Conservation (phyloP, 1,139 yeast genomes). For the Debaryomyces psychrophilus region DNA sequence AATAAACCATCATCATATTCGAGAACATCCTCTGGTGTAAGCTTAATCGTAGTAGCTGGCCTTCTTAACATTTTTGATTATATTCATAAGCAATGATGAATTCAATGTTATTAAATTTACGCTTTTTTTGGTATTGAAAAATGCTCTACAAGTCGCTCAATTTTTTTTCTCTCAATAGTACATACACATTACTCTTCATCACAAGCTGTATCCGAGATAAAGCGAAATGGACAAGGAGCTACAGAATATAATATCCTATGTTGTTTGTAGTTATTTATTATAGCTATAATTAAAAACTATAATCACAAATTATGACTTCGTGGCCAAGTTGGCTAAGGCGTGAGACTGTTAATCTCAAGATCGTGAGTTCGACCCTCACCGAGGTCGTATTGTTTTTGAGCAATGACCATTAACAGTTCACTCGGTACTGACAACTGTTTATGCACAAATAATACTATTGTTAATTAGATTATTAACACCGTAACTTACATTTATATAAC, state of each 20-base stretch:
- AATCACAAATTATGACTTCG: constrained; percentile 36
- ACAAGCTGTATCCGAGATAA: too few relatives aligned
- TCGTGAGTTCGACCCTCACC: constrained; percentile 52
- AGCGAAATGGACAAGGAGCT: too few relatives aligned
- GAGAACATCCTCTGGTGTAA: constrained; percentile 67
- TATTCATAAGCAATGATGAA: neutral
- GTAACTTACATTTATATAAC: neutral
- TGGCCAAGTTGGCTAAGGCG: constrained; percentile 64
- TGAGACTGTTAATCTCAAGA: constrained; percentile 55
- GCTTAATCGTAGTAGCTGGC: constrained; percentile 63
- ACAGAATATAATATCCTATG: too few relatives aligned
- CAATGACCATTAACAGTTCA: too few relatives aligned
- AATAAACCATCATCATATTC: constrained; percentile 55
- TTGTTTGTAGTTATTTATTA: too few relatives aligned
- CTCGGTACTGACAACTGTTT: neutral
- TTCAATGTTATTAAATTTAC: neutral
- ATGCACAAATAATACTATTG: neutral
- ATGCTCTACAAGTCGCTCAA: neutral
- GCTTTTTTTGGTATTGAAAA: neutral
- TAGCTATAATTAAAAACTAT: neutral
- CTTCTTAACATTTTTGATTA: constrained; percentile 54
- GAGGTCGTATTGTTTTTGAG: constrained; percentile 32
- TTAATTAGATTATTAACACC: neutral
- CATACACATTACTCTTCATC: too few relatives aligned
- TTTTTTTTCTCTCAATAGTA: neutral